Conservation (phyloP, 208 protist genomes). For the Plasmodiophora brassicae region DNA sequence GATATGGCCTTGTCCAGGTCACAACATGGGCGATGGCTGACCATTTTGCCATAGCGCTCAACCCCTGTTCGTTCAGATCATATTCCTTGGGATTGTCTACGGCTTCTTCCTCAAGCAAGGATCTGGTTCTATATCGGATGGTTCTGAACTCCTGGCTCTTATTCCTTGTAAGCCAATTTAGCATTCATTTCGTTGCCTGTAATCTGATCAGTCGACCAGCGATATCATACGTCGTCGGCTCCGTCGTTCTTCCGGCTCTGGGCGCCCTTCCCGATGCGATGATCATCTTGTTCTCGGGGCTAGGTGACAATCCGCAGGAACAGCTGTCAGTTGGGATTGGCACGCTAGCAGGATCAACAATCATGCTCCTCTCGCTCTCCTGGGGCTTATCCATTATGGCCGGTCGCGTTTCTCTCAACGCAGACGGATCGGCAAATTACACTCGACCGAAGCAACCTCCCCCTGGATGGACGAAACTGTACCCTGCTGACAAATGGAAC, state of each 20-base stretch:
- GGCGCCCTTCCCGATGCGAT: conserved; percentile 46
- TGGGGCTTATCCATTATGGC: conserved; percentile 19
- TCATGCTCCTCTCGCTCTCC: conserved; percentile 44
- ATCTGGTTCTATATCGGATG: neutral
- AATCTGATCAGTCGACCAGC: too few species aligned
- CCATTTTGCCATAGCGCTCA: too few species aligned
- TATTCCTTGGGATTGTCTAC: neutral
- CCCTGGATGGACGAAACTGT: too few species aligned
- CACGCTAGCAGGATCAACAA: conserved; percentile 46
- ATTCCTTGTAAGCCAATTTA: too few species aligned
- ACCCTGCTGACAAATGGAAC: too few species aligned
- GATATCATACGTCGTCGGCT: conserved; percentile 39
- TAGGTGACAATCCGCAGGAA: neutral
- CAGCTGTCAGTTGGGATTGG: neutral
- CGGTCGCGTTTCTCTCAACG: conserved; percentile 33
- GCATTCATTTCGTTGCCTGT: neutral
- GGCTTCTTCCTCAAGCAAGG: neutral
- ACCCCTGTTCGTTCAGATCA: neutral
- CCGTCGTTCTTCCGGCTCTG: conserved; percentile 37
- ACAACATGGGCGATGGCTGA: too few species aligned
- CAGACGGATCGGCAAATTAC: too few species aligned
- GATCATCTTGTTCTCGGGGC: conserved; percentile 35
- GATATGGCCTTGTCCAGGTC: too few species aligned
- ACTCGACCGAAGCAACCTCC: too few species aligned
- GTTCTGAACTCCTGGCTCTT: neutral